A percentile compares a stretch with the other conserved stretches of the same genome.
Conservation (phyloP, 495 filamentous ascomycete species). For the Lasiosphaeriaceae sp. region DNA sequence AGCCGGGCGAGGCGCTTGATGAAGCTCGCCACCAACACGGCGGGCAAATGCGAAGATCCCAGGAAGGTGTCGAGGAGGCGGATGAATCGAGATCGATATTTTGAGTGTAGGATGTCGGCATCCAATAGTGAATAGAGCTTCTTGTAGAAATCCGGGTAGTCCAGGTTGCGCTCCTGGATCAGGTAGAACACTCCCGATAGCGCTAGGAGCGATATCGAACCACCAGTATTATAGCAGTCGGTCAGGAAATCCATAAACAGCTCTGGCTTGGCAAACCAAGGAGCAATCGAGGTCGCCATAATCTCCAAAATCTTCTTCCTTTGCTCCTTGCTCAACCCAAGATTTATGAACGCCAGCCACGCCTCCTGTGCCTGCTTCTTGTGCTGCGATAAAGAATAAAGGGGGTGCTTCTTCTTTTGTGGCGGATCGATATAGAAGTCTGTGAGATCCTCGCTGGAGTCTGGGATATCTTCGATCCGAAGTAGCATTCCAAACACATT, state of each 20-base stretch:
- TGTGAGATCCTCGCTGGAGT: conserved; percentile 57
- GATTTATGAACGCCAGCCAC: conserved; percentile 74
- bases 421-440: conserved; percentile 58
- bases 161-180: conserved; percentile 87
- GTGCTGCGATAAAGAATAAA: conserved; percentile 56
- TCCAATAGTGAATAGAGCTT: conserved; percentile 93
- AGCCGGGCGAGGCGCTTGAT: conserved; percentile 86
- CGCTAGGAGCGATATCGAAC: conserved; percentile 79
- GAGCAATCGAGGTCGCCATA: conserved; percentile 72
- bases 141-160: conserved; percentile 90
- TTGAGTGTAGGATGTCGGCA: conserved; percentile 80
- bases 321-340: conserved; percentile 62
- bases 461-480: conserved; percentile 59
- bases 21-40: conserved; percentile 86
- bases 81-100: conserved; percentile 90
- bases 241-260: conserved; percentile 97
- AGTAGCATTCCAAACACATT: conserved; percentile 60
- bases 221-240: conserved; percentile 83
- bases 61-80: conserved; percentile 89
- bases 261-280: conserved; percentile 82
- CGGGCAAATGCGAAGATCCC: conserved; percentile 87
- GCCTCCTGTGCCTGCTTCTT: conserved; percentile 75
- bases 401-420: conserved; percentile 48
- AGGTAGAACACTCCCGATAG: conserved; percentile 94
- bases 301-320: conserved; percentile 72